Conservation (phyloP, 1,284 basidiomycete genomes). For the Ustilago loliicola region DNA sequence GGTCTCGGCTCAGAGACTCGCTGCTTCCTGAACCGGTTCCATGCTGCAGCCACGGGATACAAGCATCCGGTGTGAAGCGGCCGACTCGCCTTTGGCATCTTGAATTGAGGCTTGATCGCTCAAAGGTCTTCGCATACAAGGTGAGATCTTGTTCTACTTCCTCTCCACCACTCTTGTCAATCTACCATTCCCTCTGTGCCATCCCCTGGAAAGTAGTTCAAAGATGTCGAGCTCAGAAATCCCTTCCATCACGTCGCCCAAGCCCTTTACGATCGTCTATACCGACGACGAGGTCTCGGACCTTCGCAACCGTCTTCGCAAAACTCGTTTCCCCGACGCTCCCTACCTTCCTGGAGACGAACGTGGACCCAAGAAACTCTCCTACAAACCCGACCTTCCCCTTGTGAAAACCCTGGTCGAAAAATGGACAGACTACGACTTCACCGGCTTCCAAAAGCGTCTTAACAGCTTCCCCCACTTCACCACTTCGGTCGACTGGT, state of each 20-base stretch:
- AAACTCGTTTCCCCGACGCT: conserved; percentile 46
- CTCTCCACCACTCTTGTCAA: not conserved
- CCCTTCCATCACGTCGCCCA: conserved; percentile 45
- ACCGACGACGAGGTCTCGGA: conserved; percentile 40
- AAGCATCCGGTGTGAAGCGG: not conserved
- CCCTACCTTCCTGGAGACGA: conserved; percentile 47
- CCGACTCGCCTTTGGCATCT: not conserved
- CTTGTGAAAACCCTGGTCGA: conserved; percentile 34
- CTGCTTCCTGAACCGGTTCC: conserved; percentile 5
- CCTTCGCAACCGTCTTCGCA: conserved; percentile 43
- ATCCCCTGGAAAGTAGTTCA: not conserved
- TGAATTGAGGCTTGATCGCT: no score
- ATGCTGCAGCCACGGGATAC: conserved; percentile 2
- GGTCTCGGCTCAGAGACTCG: not conserved
- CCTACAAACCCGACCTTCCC: conserved; percentile 41
- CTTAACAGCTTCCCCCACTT: conserved; percentile 55
- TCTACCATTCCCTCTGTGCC: not conserved
- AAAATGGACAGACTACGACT: conserved; percentile 44
- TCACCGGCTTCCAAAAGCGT: conserved; percentile 29
- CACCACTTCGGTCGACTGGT: conserved; percentile 61
- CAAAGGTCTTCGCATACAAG: conserved; percentile 7
- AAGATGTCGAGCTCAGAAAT: conserved; percentile 27
- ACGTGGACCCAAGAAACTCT: conserved; percentile 22
- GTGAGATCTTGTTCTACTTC: not conserved
- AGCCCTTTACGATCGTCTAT: conserved; percentile 54